phyloP scores from a whole-genome alignment of 805 yeast genomes.

The Cyberlindnera bimundalis region DNA sequence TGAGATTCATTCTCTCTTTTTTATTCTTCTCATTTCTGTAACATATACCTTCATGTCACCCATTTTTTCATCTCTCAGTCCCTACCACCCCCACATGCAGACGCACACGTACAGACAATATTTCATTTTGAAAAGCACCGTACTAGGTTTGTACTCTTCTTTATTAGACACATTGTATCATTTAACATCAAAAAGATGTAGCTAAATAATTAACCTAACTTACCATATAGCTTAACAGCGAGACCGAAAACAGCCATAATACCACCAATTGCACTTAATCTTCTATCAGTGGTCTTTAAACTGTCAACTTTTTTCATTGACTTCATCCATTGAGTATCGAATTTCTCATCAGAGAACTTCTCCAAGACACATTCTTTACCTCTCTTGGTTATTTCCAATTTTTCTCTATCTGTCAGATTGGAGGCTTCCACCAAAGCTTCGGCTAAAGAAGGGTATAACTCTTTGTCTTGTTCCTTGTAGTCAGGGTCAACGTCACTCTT shows the following conservation, averaged over 20 bases:
- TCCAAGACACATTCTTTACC: slow-evolving; percentile 44
- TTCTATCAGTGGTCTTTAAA: slow-evolving; percentile 7
- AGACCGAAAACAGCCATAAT: slow-evolving; percentile 3
- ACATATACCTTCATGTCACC: too few species aligned
- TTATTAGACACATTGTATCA: too few species aligned
- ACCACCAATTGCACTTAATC: slow-evolving; percentile 9
- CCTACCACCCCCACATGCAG: background rate
- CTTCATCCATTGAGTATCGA: slow-evolving; percentile 52
- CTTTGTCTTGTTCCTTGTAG: slow-evolving; percentile 30
- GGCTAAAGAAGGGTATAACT: slow-evolving; percentile 45
- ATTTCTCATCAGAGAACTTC: slow-evolving; percentile 60
- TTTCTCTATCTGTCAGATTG: slow-evolving; percentile 35
- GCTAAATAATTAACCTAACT: too few species aligned
- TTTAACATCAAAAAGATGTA: too few species aligned
- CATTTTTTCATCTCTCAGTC: background rate
- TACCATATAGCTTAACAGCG: background rate
- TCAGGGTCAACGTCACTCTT: slow-evolving; percentile 72
- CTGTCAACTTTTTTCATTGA: slow-evolving; percentile 15
- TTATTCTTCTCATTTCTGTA: too few species aligned
- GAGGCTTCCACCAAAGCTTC: slow-evolving; percentile 45
- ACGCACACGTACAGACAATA: too few species aligned
- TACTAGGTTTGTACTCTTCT: too few species aligned
- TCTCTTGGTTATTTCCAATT: slow-evolving; percentile 40
- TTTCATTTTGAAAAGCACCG: too few species aligned
- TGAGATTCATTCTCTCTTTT: background rate